phyloP scores from a whole-genome alignment of 768 basidiomycete species.

The Leccinum longicurvipes region DNA sequence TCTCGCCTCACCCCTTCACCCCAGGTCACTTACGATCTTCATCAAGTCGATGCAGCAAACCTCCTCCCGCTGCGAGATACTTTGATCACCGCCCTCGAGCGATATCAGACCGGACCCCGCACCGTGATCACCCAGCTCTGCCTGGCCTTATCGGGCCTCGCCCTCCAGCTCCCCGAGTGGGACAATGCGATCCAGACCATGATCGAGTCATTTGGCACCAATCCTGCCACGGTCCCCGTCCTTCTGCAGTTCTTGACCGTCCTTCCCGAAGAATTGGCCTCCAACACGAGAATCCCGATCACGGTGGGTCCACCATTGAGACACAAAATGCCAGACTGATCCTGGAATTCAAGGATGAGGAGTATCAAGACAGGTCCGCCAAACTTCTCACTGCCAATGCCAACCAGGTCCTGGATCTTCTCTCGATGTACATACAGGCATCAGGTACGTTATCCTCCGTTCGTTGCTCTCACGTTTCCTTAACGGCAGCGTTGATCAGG shows the following conservation, averaged over 20 bases:
- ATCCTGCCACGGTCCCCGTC: slow-evolving; percentile 78
- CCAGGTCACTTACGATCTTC: slow-evolving; percentile 93
- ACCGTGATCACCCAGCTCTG: slow-evolving; percentile 87
- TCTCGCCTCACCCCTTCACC: slow-evolving; percentile 32
- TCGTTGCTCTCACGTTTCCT: not conserved
- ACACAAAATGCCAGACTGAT: slow-evolving; percentile 9
- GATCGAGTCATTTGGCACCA: slow-evolving; percentile 82
- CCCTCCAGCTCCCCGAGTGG: slow-evolving; percentile 88
- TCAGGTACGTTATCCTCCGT: slow-evolving; percentile 52
- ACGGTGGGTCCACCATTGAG: slow-evolving; percentile 56
- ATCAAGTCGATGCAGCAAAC: slow-evolving; percentile 75
- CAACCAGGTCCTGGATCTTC: slow-evolving; percentile 66
- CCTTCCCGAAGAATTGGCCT: slow-evolving; percentile 83
- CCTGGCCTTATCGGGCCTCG: slow-evolving; percentile 85
- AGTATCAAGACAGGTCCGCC: slow-evolving; percentile 60
- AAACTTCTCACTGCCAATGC: slow-evolving; percentile 67
- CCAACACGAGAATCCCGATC: slow-evolving; percentile 83
- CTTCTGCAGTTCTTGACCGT: slow-evolving; percentile 87
- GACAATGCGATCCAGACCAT: slow-evolving; percentile 72
- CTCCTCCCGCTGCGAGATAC: slow-evolving; percentile 84
- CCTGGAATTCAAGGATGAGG: slow-evolving; percentile 55
- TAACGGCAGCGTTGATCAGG: slow-evolving; percentile 49
- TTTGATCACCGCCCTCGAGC: slow-evolving; percentile 69
- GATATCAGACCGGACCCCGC: slow-evolving; percentile 72
- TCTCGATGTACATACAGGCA: slow-evolving; percentile 88